Evolutionary conservation across 169 alveolate genomes (phyloP), one percentile per base, ranked within the genome.

Genomic region (Cryptosporidium baileyi): DNA sequence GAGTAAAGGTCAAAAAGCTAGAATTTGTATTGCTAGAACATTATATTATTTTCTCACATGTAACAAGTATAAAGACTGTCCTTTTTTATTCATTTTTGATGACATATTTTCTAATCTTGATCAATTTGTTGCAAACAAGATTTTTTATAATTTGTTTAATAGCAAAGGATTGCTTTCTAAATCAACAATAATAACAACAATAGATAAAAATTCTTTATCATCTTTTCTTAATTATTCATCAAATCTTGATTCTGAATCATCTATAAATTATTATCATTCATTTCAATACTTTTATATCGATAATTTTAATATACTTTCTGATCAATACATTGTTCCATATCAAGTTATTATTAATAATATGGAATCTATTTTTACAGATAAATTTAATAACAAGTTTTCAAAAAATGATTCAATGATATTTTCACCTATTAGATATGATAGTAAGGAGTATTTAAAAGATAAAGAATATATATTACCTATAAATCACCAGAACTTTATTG

Each of bases 1-100:
- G 19, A 74, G 85, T 22, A 57, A 57, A 24, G 85, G 85, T 5
- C 85, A 74, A n/a, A 74, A 57, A 22, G 43, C 85, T 22, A 74
- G 85, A 51, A 57, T 74, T 36, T 74, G 85, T 11, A 22, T 74
- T 13, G 85, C 85, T 34, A 74, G 85, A 36, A 15, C 67, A 24
- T 44, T 74, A 7, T 74, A 74, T 47, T 36, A 5, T 22, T 54
- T 74, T 22, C 38, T 74, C 40, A 32, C 34, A 8, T 13, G 17
- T 28, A 63, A 57, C 5, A 24, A 57, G 5, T 11, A 57, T 19
- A 57, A 11, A 0, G 2, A 6, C 6, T 4, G 7, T 15, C 49
- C 67, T n/a, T 34, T 45, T 22, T 28, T 74, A 28, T 74, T 74
- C 28, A 41, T 74, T 13, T 74, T 74, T 8, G 85, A 74, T 24